Evolutionary conservation across 23 red algal genomes (phyloP).

Genomic region (Chondrus crispus): DNA sequence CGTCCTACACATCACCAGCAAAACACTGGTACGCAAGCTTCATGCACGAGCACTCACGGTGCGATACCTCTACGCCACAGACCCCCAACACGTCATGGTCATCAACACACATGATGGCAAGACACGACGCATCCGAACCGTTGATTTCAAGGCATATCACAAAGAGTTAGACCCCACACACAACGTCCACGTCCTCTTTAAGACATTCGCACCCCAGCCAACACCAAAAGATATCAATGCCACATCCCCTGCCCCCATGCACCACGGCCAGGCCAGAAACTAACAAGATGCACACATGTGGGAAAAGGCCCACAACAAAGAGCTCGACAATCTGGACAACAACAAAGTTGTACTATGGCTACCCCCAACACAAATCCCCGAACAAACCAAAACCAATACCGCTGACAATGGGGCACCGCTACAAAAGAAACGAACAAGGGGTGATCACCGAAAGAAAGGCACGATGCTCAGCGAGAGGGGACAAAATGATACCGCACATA

Average conservation of each 20-base stretch:
- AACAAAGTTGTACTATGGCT: not conserved
- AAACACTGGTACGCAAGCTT: not conserved
- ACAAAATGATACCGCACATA: constrained; percentile 4
- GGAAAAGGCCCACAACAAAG: not conserved
- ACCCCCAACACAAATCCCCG: not conserved
- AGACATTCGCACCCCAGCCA: not conserved
- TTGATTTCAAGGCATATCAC: not conserved
- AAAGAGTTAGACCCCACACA: not conserved
- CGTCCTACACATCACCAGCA: not conserved
- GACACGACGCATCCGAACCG: not conserved
- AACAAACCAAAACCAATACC: not conserved
- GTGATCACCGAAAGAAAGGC: not conserved
- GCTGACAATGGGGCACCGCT: not conserved
- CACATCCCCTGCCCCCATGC: not conserved
- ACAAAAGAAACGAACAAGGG: not conserved
- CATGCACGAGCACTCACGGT: not conserved
- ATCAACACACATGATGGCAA: not conserved
- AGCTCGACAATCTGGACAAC: constrained; percentile 3
- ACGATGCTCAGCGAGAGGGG: not conserved
- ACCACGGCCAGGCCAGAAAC: not conserved
- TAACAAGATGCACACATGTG: not conserved
- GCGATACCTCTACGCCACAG: not conserved
- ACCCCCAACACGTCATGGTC: not conserved
- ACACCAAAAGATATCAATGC: not conserved
- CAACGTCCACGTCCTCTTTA: not conserved